Evolutionary conservation across 441 rosid genomes (phyloP).

Genomic region (Erodium chrysanthum): DNA sequence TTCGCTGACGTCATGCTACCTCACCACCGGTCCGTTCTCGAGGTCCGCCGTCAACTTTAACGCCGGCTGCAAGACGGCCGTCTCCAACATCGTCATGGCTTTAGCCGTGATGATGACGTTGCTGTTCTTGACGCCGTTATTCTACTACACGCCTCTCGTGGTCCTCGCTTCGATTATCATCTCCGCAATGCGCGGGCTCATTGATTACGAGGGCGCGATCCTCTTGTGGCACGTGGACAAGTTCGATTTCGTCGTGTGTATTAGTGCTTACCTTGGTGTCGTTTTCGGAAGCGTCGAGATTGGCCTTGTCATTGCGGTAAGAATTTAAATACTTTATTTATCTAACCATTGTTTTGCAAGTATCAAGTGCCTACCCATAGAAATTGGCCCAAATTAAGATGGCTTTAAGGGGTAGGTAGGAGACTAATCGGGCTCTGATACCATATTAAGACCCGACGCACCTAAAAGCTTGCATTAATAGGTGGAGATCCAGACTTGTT

Average conservation of each 20-base stretch:
- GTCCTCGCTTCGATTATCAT: constrained; percentile 82
- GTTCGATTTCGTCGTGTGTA: constrained; percentile 75
- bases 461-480: no score
- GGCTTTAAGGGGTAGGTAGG: no score
- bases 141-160: constrained; percentile 83
- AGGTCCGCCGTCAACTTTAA: constrained; percentile 91
- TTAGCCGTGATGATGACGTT: constrained; percentile 71
- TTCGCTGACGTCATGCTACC: constrained; percentile 49
- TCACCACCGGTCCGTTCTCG: constrained; percentile 78
- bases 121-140: constrained; percentile 68
- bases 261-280: constrained; percentile 66
- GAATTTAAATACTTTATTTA: not conserved
- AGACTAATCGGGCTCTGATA: no score
- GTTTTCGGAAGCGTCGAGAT: constrained; percentile 70
- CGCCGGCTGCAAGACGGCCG: constrained; percentile 91
- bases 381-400: no score
- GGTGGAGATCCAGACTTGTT: no score
- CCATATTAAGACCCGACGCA: no score
- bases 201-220: constrained; percentile 75
- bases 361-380: no score
- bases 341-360: no score
- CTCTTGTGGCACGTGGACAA: constrained; percentile 78
- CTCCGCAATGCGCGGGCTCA: constrained; percentile 86
- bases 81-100: constrained; percentile 84
- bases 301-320: constrained; percentile 66